Evolutionary conservation across 768 basidiomycete genomes (phyloP), one percentile per base, ranked within the genome.

Genomic region (Russula abietina): DNA sequence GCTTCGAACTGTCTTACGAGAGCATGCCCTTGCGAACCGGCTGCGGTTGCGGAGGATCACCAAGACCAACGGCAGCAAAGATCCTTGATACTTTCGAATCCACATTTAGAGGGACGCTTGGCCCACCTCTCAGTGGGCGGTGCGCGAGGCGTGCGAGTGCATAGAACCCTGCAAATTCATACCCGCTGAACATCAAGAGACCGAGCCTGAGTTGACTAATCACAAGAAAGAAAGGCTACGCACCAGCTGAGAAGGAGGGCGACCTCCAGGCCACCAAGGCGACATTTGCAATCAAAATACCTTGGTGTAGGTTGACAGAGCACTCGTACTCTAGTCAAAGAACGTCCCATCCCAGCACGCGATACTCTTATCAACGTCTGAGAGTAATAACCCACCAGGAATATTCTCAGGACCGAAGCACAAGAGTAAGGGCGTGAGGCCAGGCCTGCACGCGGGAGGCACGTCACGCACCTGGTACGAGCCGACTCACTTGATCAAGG

Each of bases 381-480:
- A 75, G 60, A 82, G 74, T 53, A 75, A 74, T 16, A 82, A 74
- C 48, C 76, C 75, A 62, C 75, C 79, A 24, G 80, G 76, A 55
- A 81, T 75, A 3, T 54, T 55, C 55, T 52, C 67, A 7, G 84
- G 75, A 19, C 76, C 70, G 57, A 81, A 82, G 73, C 85, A 89
- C 0, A 81, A 73, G 50, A 93, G 74, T 22, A 94, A 93, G 73
- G 0, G 88, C 86, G 4, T 93, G 74, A 43, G 79, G 79, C 80
- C 45, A 96, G 76, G 9, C 84, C 91, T 33, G 91, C 91, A 62
- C 93, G 83, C 32, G 93, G 93, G 22, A 96, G 76, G 48, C 94
- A 81, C n/a, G 91, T 80, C 10, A 84, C 81, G 28, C 28, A 30
- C 33, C 33, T 1, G 45, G 49, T 19, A 43, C 16, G 16, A 30